Percentiles rank a stretch among this genome's conserved stretches.
phyloP scores from a whole-genome alignment of 495 filamentous ascomycete species.

The Halenospora varia region DNA sequence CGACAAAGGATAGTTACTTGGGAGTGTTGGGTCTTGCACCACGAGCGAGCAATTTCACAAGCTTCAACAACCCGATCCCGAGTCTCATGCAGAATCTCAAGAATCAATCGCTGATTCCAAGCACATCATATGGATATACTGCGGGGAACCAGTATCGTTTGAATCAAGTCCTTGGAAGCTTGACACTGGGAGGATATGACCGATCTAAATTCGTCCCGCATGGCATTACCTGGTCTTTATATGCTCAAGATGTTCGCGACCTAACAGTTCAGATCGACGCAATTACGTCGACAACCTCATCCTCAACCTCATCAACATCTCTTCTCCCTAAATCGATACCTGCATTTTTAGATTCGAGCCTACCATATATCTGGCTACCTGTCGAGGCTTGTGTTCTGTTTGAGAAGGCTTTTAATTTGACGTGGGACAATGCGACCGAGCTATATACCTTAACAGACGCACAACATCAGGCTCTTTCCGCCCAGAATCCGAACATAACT shows the following conservation, averaged over 20 bases:
- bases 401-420: conserved; percentile 47
- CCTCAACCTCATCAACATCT: not conserved
- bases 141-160: conserved; percentile 48
- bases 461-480: conserved; percentile 35
- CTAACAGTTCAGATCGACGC: conserved; percentile 7
- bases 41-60: conserved; percentile 41
- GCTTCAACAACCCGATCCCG: conserved; percentile 29
- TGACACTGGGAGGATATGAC: conserved; percentile 57
- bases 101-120: conserved; percentile 44
- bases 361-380: conserved; percentile 53
- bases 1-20: conserved; percentile 21
- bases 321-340: conserved; percentile 32
- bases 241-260: conserved; percentile 4
- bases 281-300: conserved; percentile 2
- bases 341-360: conserved; percentile 48
- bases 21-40: conserved; percentile 51
- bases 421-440: conserved; percentile 36
- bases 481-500: conserved; percentile 44
- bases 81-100: conserved; percentile 47
- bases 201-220: conserved; percentile 44
- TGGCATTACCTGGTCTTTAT: conserved; percentile 35
- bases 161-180: conserved; percentile 42
- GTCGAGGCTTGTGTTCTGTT: conserved; percentile 47
- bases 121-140: conserved; percentile 52
- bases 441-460: conserved; percentile 49